Evolutionary conservation across 139 green algal species (phyloP), one percentile per base, ranked within the genome.

Genomic region (Chlamydomonas schloesseri): DNA sequence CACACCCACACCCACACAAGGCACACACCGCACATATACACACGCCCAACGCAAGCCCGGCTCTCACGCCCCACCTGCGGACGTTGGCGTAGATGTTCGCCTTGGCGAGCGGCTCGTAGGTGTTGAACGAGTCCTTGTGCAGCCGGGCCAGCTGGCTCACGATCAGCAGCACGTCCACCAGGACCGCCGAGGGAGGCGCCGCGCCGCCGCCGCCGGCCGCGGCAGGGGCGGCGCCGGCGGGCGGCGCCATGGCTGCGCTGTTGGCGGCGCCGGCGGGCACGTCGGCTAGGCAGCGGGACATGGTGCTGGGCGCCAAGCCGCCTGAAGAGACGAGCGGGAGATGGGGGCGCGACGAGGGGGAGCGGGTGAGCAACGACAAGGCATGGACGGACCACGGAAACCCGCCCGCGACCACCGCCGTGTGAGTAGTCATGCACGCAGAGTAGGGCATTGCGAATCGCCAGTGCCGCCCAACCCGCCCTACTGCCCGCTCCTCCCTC

Each of bases 61-160:
- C n/a, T n/a, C n/a, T n/a, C n/a, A n/a, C n/a, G 34, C 34, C 42
- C 20, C 57, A 85, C 87, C 89, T 91, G 55, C 88, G 88, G 17
- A 95, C 79, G 68, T 83, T 60, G 15, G 37, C 55, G 81, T 93
- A 94, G 33, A 96, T 85, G 33, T 89, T 84, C 8, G 94, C 93
- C 20, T 64, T 65, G 3, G 70, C 87, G 26, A 96, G 92, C 18
- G 88, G 65, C 74, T 94, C 91, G 86, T 96, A 96, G 73, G 93
- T 90, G 86, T 91, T 91, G 79, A 91, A 88, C 20, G 34, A 28
- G 28, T 93, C 90, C 76, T 91, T 83, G 78, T 58, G 89, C 26
- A 95, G 88, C 34, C 95, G 91, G 18, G 96, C 95, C 67, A 98
- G 88, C 89, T 97, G 94, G 71, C 81, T 92, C 31, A 95, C 67